Base-by-base conservation (phyloP, 2,329 filamentous ascomycete species). In the Clarireedia sp. region DNA sequence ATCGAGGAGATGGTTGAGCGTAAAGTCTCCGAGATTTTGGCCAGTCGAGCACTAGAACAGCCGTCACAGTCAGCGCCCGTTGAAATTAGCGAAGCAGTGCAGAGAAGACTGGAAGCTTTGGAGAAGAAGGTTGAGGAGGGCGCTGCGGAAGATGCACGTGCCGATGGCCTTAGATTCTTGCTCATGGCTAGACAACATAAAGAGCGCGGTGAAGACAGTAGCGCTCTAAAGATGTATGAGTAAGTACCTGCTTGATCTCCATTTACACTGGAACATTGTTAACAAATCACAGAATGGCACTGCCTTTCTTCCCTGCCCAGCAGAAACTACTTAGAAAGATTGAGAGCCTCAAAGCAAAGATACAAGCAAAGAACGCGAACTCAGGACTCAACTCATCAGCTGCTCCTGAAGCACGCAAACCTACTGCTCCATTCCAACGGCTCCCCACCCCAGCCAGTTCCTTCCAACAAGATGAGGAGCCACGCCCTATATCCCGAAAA, bases 111-210 rank as follows among this genome's bases (percentile, higher is more conserved):
- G 0, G 89, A 96, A 57, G 85, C 87, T 0, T 77, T 97, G 3
- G 92, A 97, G 71, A 82, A 86, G 62, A 86, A 89, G n/a, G 87
- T 97, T 26, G 87, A 92, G 56, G 75, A 73, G 33, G 75, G 78
- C 14, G 72, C 75, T 56, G 74, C 79, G 46, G 89, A 91, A 38
- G 89, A 95, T 64, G 75, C 79, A 24, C 83, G 87, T 52, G 85
- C 89, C 0, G 89, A 96, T 60, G 94, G 92, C 0, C 72, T 97
- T 26, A 87, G 90, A 10, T 90, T 87, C 64, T 73, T 97, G 36
- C 77, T 96, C n/a, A 90, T 94, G 78, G 92, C 90, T 1, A 88
- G 94, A 62, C 90, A 96, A 68, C 88, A 95, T 66, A 90, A 91
- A 67, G 89, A 90, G 51, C 79, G 83, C 3, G 90, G 90, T 2